Conservation (phyloP, 768 basidiomycete genomes). For the Pleurotus giganteus region DNA sequence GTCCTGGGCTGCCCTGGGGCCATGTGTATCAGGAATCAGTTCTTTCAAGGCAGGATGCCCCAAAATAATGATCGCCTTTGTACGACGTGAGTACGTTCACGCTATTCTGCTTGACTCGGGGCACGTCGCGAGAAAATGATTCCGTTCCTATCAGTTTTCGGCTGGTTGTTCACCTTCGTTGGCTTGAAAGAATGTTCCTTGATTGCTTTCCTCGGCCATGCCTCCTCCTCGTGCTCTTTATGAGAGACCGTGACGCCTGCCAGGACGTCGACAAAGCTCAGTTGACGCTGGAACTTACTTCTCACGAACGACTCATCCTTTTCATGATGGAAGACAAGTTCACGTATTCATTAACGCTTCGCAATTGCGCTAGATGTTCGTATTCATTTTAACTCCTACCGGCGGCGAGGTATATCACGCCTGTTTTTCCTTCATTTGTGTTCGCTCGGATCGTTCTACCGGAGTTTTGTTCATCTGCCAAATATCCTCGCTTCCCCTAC, state of each 20-base stretch:
- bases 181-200: neutral
- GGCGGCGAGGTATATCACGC: neutral
- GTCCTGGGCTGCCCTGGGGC: conserved; percentile 2
- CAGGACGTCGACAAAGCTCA: neutral
- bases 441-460: neutral
- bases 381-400: neutral
- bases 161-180: neutral
- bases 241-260: neutral
- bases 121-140: conserved; percentile 1
- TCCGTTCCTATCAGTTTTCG: neutral
- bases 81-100: neutral
- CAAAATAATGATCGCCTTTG: conserved; percentile 8
- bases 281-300: neutral
- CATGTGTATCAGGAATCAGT: conserved; percentile 1
- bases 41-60: neutral
- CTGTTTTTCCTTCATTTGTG: neutral
- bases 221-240: neutral
- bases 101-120: neutral
- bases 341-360: neutral
- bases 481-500: neutral
- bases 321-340: conserved; percentile 6
- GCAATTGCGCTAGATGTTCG: neutral
- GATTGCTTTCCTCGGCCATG: neutral
- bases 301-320: conserved; percentile 5
- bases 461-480: neutral